Evolutionary conservation across 305 asterid species (phyloP), one percentile per base, ranked within the genome.

Genomic region (Fraxinus sp.): DNA sequence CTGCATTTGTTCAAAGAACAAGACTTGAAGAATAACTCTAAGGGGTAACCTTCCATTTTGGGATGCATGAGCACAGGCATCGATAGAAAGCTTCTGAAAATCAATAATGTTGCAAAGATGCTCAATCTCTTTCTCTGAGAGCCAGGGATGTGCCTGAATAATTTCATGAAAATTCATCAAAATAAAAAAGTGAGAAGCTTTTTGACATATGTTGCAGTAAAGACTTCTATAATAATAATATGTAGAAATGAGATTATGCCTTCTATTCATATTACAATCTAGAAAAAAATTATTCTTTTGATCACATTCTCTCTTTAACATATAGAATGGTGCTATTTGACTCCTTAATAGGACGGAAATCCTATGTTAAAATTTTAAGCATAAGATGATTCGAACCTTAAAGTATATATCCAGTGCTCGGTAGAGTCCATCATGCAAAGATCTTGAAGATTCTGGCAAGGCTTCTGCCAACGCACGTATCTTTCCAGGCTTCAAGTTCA

Each of bases 41-140:
- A 97, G 97, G 5, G 99, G 99, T 77, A 96, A 85, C 80, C 97
- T 88, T 79, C 91, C 91, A 9, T 93, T 97, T 84, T 97, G 99
- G 77, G 99, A 94, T 75, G 99, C 99, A 83, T 97, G 98, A 36
- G 98, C 94, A 75, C 98, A 97, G 7, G 98, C 98, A 87, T 97
- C 99, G 5, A 97, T 89, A 1, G 99, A 97, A 78, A 97, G 98
- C 89, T 95, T 97, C 91, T 88, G 94, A 86, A 92, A 97, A 88
- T 95, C 91, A 1, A 97, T 91, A 14, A 93, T 84, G 86, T 83
- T 88, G 92, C 99, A 97, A 14, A 97, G 92, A 57, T 87, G 91
- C 89, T 93, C 98, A 82, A 91, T 90, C 68, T 94, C 99, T 81
- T 83, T 91, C n/a, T 91, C 93, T 5, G 92, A 83, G 57, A 95